Conservation (phyloP, 768 basidiomycete species). For the Rhizopogon vesiculosus region DNA sequence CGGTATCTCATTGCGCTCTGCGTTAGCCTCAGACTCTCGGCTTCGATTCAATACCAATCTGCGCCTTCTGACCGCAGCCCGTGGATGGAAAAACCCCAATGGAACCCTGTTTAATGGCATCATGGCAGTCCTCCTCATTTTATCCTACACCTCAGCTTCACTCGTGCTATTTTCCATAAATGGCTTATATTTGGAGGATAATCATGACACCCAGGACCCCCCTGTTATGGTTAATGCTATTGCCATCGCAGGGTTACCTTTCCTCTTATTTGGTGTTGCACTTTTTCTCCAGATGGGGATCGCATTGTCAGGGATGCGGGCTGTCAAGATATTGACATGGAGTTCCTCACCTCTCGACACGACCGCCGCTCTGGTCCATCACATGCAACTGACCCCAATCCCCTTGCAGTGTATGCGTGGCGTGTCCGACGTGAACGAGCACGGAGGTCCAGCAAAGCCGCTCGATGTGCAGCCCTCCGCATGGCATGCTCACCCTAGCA, state of each 20-base stretch:
- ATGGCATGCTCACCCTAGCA: conserved; percentile 19
- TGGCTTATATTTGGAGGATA: too few species aligned
- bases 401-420: conserved; percentile 21
- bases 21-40: conserved; percentile 19
- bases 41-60: conserved; percentile 26
- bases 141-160: conserved; percentile 22
- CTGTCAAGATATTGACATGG: conserved; percentile 25
- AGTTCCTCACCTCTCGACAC: conserved; percentile 27
- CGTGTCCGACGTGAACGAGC: conserved; percentile 7
- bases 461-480: conserved; percentile 18
- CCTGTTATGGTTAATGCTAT: neutral
- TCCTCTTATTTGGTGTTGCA: conserved; percentile 21
- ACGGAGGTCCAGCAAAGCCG: conserved; percentile 11
- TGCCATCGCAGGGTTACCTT: conserved; percentile 20
- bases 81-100: conserved; percentile 16
- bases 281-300: conserved; percentile 19
- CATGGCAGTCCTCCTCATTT: conserved; percentile 23
- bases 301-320: conserved; percentile 17
- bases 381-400: conserved; percentile 16
- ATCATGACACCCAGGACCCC: too few species aligned
- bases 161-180: conserved; percentile 7
- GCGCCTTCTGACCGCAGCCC: conserved; percentile 19
- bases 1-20: conserved; percentile 21
- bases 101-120: conserved; percentile 14
- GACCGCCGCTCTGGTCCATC: conserved; percentile 25